phyloP scores from a whole-genome alignment of 371 early-diverging fungal genomes.

The Zopfochytrium polystomum region DNA sequence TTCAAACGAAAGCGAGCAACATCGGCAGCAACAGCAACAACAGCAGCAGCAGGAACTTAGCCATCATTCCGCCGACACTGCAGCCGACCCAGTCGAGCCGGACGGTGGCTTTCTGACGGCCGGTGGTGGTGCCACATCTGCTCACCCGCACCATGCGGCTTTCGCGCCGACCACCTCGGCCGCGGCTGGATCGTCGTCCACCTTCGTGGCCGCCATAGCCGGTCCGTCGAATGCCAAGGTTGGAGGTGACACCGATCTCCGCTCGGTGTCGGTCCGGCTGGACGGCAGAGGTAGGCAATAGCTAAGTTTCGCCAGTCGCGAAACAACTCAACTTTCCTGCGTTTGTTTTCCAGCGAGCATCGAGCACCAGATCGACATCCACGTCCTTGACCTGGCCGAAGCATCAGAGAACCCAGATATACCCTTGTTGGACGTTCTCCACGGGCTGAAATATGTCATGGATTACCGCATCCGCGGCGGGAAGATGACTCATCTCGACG shows the following conservation, averaged over 20 bases:
- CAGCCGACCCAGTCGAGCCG: too few species aligned
- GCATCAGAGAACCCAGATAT: constrained; percentile 69
- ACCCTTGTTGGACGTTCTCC: constrained; percentile 79
- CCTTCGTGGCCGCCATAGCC: too few species aligned
- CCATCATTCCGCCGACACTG: too few species aligned
- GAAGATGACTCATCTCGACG: constrained; percentile 76
- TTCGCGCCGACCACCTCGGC: too few species aligned
- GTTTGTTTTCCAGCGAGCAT: constrained; percentile 37
- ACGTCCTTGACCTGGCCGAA: constrained; percentile 63
- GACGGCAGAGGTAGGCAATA: constrained; percentile 44
- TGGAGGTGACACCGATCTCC: constrained; percentile 18
- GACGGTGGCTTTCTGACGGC: too few species aligned
- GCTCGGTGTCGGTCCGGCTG: constrained; percentile 43
- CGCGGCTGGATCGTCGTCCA: too few species aligned
- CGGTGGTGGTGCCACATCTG: too few species aligned
- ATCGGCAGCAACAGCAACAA: too few species aligned
- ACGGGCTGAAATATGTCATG: constrained; percentile 89
- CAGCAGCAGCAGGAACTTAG: too few species aligned
- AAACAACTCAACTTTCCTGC: background rate
- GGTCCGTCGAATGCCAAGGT: constrained; percentile 1
- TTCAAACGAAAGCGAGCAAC: too few species aligned
- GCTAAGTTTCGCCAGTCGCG: background rate
- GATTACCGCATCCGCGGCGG: constrained; percentile 84
- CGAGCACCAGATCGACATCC: constrained; percentile 79
- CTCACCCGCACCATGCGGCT: too few species aligned